Evolutionary conservation across 768 basidiomycete genomes (phyloP).

Genomic region (Serendipita sp.): DNA sequence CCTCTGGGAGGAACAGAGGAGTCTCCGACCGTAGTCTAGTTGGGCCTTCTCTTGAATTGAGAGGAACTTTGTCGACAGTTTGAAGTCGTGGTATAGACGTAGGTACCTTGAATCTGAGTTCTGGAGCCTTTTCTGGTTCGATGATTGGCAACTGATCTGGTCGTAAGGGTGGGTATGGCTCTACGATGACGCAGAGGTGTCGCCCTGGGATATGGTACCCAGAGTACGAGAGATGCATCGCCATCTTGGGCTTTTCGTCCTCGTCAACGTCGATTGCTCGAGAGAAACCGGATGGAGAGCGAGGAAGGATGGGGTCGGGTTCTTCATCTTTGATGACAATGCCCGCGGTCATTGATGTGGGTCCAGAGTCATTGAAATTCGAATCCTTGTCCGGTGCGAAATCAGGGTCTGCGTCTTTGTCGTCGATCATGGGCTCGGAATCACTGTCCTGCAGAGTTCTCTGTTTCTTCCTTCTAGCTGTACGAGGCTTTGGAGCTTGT

Average conservation of each 20-base stretch:
- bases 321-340: neutral
- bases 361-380: neutral
- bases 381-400: neutral
- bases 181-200: slow-evolving; percentile 67
- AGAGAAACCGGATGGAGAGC: neutral
- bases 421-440: neutral
- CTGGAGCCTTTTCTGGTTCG: slow-evolving; percentile 19
- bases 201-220: slow-evolving; percentile 52
- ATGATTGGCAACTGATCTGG: slow-evolving; percentile 17
- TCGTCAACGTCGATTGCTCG: slow-evolving; percentile 36
- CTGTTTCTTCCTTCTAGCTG: neutral
- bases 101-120: slow-evolving; percentile 20
- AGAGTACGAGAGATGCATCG: slow-evolving; percentile 46
- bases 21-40: slow-evolving; percentile 28
- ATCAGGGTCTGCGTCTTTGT: neutral
- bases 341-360: neutral
- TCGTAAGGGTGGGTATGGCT: slow-evolving; percentile 53
- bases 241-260: slow-evolving; percentile 49
- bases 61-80: slow-evolving; percentile 11
- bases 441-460: neutral
- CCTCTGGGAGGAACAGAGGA: slow-evolving; percentile 61
- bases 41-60: neutral
- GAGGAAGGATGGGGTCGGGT: neutral
- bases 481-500: neutral
- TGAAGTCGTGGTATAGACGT: slow-evolving; percentile 18